Evolutionary conservation across 495 filamentous ascomycete species (phyloP).

Genomic region (Platismatia glauca): DNA sequence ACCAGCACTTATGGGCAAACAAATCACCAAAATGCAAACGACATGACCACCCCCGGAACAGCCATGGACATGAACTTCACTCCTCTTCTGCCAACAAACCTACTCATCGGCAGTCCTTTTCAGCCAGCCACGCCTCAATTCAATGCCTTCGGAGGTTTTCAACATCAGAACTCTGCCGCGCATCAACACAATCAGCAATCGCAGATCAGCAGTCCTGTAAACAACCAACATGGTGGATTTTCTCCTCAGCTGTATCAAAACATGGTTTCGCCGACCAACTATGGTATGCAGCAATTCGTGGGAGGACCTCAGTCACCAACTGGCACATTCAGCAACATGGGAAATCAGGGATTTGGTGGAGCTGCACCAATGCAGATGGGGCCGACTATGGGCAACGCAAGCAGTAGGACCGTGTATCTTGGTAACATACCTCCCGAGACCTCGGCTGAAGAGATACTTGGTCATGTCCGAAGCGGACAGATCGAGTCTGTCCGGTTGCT

Average conservation of each 20-base stretch:
- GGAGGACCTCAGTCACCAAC: slow-evolving; percentile 82
- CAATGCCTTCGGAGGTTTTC: slow-evolving; percentile 68
- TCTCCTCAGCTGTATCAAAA: slow-evolving; percentile 69
- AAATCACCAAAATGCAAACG: slow-evolving; percentile 50
- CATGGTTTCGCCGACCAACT: slow-evolving; percentile 65
- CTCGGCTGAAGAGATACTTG: slow-evolving; percentile 93
- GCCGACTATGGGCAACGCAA: slow-evolving; percentile 75
- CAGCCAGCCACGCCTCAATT: slow-evolving; percentile 94
- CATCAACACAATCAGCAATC: slow-evolving; percentile 49
- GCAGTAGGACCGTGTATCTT: slow-evolving; percentile 91
- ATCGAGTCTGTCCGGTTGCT: slow-evolving; percentile 95
- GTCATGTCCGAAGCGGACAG: slow-evolving; percentile 93
- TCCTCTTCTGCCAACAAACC: slow-evolving; percentile 83
- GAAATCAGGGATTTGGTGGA: slow-evolving; percentile 47
- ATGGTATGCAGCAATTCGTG: slow-evolving; percentile 62
- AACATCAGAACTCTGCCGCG: slow-evolving; percentile 54
- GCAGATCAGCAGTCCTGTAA: slow-evolving; percentile 49
- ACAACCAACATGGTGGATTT: slow-evolving; percentile 53
- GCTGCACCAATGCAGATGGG: slow-evolving; percentile 63
- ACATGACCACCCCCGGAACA: slow-evolving; percentile 78
- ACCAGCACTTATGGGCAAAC: slow-evolving; percentile 50
- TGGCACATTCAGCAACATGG: slow-evolving; percentile 55
- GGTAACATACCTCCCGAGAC: slow-evolving; percentile 98
- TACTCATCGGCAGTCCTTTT: slow-evolving; percentile 92
- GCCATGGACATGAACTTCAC: slow-evolving; percentile 98